A percentile compares a stretch with the other conserved stretches of the same genome.
Conservation (phyloP, 2,329 filamentous ascomycete genomes). For the Colletotrichum sp. region DNA sequence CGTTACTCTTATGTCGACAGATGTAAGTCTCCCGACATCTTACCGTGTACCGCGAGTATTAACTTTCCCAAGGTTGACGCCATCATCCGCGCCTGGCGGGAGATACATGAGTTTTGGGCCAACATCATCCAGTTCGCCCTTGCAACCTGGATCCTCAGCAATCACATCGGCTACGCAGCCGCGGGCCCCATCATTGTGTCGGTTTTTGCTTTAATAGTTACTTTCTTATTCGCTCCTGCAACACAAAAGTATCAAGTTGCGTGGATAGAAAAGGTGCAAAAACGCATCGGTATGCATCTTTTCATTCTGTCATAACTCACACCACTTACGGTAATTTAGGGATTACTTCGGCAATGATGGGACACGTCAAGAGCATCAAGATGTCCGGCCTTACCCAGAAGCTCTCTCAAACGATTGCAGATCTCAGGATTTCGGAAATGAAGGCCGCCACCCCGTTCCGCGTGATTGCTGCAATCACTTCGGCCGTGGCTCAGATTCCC, state of each 20-base stretch:
- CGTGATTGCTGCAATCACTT: constrained; percentile 35
- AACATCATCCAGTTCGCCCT: constrained; percentile 37
- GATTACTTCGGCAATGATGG: constrained; percentile 50
- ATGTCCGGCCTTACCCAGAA: constrained; percentile 52
- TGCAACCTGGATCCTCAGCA: constrained; percentile 35
- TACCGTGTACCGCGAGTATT: neutral
- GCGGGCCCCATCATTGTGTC: constrained; percentile 37
- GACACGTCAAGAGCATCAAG: constrained; percentile 57
- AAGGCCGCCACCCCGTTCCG: constrained; percentile 31
- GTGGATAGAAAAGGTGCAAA: constrained; percentile 56
- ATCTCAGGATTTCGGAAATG: constrained; percentile 25
- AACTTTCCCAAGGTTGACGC: constrained; percentile 34
- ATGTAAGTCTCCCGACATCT: constrained; percentile 25
- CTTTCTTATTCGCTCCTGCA: constrained; percentile 28
- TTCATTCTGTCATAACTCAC: neutral
- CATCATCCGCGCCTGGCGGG: constrained; percentile 37
- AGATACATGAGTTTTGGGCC: constrained; percentile 42
- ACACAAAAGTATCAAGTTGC: constrained; percentile 31
- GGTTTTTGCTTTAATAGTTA: constrained; percentile 27
- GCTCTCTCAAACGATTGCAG: constrained; percentile 28
- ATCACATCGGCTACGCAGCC: constrained; percentile 37
- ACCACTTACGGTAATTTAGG: constrained; percentile 22
- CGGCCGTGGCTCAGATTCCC: constrained; percentile 34
- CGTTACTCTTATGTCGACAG: constrained; percentile 31
- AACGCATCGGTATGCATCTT: constrained; percentile 43